Conservation (phyloP, 192 early-diverging fungal genomes). For the Backusella tuberculispora region DNA sequence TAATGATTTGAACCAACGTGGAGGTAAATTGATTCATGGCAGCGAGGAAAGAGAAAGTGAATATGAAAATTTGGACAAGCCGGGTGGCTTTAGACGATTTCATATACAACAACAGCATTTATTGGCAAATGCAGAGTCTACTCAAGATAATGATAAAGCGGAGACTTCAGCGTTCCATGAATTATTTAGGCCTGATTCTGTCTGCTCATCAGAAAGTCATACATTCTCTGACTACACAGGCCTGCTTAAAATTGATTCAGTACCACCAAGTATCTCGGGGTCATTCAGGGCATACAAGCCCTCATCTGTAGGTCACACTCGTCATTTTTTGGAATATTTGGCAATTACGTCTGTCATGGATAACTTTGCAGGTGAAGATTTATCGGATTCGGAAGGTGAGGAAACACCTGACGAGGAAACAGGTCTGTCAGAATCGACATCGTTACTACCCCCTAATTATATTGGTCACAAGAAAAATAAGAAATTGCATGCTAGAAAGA, state of each 20-base stretch:
- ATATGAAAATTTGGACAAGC: slow-evolving; percentile 61
- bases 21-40: slow-evolving; percentile 7
- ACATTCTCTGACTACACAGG: slow-evolving; percentile 40
- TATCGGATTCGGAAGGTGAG: slow-evolving; percentile 40
- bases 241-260: slow-evolving; percentile 20
- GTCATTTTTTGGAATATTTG: slow-evolving; percentile 43
- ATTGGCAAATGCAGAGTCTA: background rate
- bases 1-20: slow-evolving; percentile 13
- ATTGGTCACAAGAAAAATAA: slow-evolving; percentile 34
- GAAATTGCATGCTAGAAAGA: background rate
- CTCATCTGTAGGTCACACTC: slow-evolving; percentile 13
- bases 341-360: slow-evolving; percentile 48
- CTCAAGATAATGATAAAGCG: background rate
- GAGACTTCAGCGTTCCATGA: slow-evolving; percentile 20
- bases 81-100: slow-evolving; percentile 84
- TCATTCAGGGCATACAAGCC: background rate
- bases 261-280: background rate
- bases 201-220: slow-evolving; percentile 27
- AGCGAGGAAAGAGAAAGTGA: slow-evolving; percentile 28
- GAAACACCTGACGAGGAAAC: slow-evolving; percentile 28
- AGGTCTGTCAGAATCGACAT: slow-evolving; percentile 27
- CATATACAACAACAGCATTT: slow-evolving; percentile 61
- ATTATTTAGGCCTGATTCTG: slow-evolving; percentile 24
- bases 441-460: slow-evolving; percentile 21
- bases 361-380: slow-evolving; percentile 54